Evolutionary conservation across 148 eudicot genomes (phyloP), one percentile per base, ranked within the genome.

Genomic region (Chenopodium suecicum): DNA sequence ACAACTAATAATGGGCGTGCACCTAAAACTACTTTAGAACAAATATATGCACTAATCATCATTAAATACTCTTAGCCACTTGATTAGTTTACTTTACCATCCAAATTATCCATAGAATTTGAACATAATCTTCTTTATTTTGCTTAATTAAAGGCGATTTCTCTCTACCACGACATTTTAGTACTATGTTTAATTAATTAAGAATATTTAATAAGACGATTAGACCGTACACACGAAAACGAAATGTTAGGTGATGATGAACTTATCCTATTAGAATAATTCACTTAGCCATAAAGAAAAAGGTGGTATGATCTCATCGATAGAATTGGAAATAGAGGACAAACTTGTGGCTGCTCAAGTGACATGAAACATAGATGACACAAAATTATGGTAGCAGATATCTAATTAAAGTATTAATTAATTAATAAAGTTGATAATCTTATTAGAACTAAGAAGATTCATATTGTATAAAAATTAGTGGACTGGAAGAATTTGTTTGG

Each of bases 391-490:
- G 73, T 23, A 54, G 56, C 44, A 34, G 29, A 29, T 54, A 67
- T 76, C 84, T 44, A 41, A 41, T 41, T 41, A 32, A 52, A 67
- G 65, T 60, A 23, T 56, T 32, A 54, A 76, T 76, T 20, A 54
- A 76, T 76, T 20, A 34, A 75, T n/a, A 9, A 52, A 56, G 29
- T 27, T 52, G 27, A 32, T 46, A 79, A 83, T 32, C 82, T 73
- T 66, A 17, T 70, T 68, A 34, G 14, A 41, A 41, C 5, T 73
- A 76, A 41, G 46, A 22, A 50, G 72, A 73, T 78, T 83, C 70
- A 83, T 25, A 78, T 25, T 82, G 79, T 74, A 65, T 66, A 13
- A 68, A 6, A 64, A 29, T 50, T 82, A 79, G 85, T 79, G 85
- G 79, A 46, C 32, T 74, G 4, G 52, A 83, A 79, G 76, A 12